A percentile compares a stretch with the other conserved stretches of the same genome.
These are phyloP conservation scores for Syzygium grande DNA, from an alignment of 345 rosid species.

Conservation along the genomic window DNA sequence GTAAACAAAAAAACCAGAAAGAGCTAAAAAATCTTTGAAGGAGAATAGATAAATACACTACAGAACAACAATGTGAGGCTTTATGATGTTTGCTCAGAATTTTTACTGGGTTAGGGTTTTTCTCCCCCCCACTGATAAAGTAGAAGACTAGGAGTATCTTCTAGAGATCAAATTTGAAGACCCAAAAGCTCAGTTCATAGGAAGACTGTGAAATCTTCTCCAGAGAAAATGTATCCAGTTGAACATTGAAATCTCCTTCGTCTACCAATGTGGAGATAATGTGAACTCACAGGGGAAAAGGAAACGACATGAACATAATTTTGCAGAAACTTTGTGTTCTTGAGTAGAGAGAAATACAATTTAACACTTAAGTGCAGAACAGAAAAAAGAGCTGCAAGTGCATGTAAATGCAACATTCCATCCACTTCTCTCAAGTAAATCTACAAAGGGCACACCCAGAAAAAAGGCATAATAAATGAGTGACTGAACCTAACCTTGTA, in stretches of 20 bases:
- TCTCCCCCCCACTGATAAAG: not conserved
- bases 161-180: not conserved
- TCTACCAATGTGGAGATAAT: not conserved
- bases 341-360: not conserved
- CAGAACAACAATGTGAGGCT: not conserved
- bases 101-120: not conserved
- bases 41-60: not conserved
- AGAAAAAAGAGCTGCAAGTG: not conserved
- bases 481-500: not conserved
- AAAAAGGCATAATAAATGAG: not conserved
- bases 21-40: not conserved
- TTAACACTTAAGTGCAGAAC: not conserved
- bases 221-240: not conserved
- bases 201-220: not conserved
- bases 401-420: not conserved
- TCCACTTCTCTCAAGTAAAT: not conserved
- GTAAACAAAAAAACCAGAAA: not conserved
- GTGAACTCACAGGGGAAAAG: not conserved
- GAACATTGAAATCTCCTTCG: not conserved
- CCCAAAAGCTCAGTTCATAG: not conserved
- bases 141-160: not conserved
- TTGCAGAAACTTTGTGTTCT: not conserved
- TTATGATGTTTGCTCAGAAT: not conserved
- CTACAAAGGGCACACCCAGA: not conserved
- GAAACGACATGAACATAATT: not conserved